Conservation (phyloP, 805 yeast species). For the Candida jianshihensis region DNA sequence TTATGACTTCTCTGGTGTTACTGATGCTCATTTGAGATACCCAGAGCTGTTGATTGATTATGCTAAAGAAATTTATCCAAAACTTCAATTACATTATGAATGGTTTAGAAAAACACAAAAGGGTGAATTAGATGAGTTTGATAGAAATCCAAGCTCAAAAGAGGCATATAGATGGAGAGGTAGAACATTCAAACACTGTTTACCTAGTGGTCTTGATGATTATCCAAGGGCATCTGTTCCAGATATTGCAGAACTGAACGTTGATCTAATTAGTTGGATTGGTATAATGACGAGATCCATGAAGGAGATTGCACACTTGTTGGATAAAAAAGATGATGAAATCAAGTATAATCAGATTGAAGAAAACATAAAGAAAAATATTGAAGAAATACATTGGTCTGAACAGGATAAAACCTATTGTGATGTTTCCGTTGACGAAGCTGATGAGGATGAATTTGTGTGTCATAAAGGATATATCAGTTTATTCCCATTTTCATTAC, state of each 20-base stretch:
- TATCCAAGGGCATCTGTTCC: slow-evolving; percentile 82
- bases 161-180: slow-evolving; percentile 94
- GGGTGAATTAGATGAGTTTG: slow-evolving; percentile 71
- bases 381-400: slow-evolving; percentile 79
- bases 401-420: slow-evolving; percentile 62
- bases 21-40: slow-evolving; percentile 46
- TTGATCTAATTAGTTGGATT: slow-evolving; percentile 87
- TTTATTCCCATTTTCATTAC: slow-evolving; percentile 75
- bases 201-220: slow-evolving; percentile 93
- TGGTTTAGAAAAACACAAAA: slow-evolving; percentile 80
- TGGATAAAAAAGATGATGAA: slow-evolving; percentile 55
- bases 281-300: slow-evolving; percentile 87
- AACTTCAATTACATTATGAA: slow-evolving; percentile 66
- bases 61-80: slow-evolving; percentile 66
- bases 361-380: slow-evolving; percentile 48
- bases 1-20: slow-evolving; percentile 26
- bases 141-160: slow-evolving; percentile 42
- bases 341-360: slow-evolving; percentile 46
- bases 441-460: slow-evolving; percentile 61
- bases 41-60: slow-evolving; percentile 55
- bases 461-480: slow-evolving; percentile 90
- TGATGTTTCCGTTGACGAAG: slow-evolving; percentile 72
- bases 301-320: slow-evolving; percentile 58
- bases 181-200: slow-evolving; percentile 73
- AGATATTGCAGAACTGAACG: slow-evolving; percentile 83